Evolutionary conservation across 129 eudicot species (phyloP), one percentile per base, ranked within the genome.

Genomic region (Mikania micrantha): DNA sequence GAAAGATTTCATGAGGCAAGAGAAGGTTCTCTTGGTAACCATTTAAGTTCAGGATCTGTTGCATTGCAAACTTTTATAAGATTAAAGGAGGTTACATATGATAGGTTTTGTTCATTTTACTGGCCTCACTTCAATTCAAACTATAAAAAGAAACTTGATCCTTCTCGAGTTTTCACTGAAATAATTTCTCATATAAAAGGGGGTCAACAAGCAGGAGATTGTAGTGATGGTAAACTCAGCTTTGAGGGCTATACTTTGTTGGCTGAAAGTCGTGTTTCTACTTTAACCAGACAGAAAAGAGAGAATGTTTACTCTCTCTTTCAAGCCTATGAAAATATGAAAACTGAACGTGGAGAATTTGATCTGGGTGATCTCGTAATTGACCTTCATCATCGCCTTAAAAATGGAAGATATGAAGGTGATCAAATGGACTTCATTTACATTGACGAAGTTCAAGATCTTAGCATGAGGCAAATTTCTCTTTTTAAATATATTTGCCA

Each of bases 401-500:
- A 49, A 60, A 64, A 45, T 44, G 67, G 31, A 25, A 67, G 22
- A 8, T 80, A 75, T n/a, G 29, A 52, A 4, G 95, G 95, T 21
- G 85, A 78, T 9, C 72, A 70, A 8, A 82, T 90, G 83, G 85
- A 82, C 56, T 86, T 78, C 42, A 81, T 90, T 2, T 90, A 82
- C 67, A 73, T 90, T 39, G 97, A 90, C 76, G 97, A 90, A 70
- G 97, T 90, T 1, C 95, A 90, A 64, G 97, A 90, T 60, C 82
- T 90, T 27, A 82, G 87, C 0, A 82, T 82, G 82, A 70, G 88
- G 31, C 95, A 90, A 42, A 80, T 90, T 54, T 74, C 84, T n/a
- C 83, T 90, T 29, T 86, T 90, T 49, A 84, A 79, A 70, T 82
- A 84, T 62, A 78, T 90, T 13, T 90, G 88, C 80, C 80, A 74